Conservation (phyloP, 495 filamentous ascomycete genomes). For the Bacidia rubella region DNA sequence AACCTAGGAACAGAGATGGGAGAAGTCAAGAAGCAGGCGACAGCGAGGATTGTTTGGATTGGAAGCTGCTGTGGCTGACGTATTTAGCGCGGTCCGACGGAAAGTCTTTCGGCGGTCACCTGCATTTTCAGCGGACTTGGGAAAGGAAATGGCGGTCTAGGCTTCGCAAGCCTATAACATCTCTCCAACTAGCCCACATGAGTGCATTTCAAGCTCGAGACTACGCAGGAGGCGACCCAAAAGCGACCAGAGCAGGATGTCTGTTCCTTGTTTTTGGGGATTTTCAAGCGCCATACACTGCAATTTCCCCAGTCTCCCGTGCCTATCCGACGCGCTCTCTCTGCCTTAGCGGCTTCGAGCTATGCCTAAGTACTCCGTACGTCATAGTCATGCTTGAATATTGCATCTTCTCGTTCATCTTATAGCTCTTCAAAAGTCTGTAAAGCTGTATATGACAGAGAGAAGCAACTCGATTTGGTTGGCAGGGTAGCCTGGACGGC, state of each 20-base stretch:
- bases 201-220: too few relatives aligned
- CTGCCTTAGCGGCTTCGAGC: conserved; percentile 1
- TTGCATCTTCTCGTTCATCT: not conserved
- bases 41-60: conserved; percentile 2
- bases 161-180: conserved; percentile 4
- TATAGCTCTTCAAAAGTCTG: too few relatives aligned
- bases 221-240: too few relatives aligned
- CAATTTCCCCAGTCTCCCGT: not conserved
- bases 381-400: not conserved
- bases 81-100: not conserved
- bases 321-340: conserved; percentile 1
- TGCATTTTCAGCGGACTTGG: not conserved
- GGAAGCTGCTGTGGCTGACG: conserved; percentile 5
- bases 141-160: not conserved
- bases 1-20: not conserved
- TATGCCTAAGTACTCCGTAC: too few relatives aligned
- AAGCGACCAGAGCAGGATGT: not conserved
- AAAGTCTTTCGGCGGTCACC: not conserved
- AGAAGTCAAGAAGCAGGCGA: not conserved
- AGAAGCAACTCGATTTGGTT: too few relatives aligned
- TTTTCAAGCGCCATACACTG: not conserved
- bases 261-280: conserved; percentile 5
- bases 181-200: too few relatives aligned
- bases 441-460: too few relatives aligned
- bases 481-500: too few relatives aligned